These are phyloP conservation scores for Batrachochytrium dendrobatidis DNA, from an alignment of 371 early-diverging fungal genomes.

Conservation along the genomic window DNA sequence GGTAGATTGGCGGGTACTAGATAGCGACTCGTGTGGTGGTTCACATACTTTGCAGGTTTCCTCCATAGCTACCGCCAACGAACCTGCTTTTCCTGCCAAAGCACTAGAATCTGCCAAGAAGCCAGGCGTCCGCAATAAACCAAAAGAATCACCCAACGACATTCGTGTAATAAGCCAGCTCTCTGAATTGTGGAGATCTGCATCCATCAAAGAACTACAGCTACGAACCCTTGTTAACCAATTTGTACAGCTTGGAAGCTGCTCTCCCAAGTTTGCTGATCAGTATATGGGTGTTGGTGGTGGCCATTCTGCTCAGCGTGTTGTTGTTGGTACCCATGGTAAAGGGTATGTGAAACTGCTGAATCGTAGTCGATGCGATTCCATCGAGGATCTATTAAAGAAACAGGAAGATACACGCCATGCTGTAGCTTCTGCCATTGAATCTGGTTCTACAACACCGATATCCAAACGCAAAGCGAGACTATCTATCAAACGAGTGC, in stretches of 20 bases:
- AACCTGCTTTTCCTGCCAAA: not conserved
- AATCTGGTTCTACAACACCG: not conserved
- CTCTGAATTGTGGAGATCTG: not conserved
- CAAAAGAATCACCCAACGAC: not conserved
- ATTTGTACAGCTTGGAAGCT: not conserved
- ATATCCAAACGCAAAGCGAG: too few species aligned
- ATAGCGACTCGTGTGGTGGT: too few species aligned
- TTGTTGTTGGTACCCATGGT: too few species aligned
- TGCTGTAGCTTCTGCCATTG: not conserved
- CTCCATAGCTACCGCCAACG: not conserved
- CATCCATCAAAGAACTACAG: not conserved
- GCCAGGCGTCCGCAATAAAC: not conserved
- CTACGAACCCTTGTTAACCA: not conserved
- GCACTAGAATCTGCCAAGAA: not conserved
- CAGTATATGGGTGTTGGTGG: too few species aligned
- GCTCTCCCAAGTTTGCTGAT: too few species aligned
- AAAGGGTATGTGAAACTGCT: not conserved
- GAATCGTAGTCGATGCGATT: not conserved
- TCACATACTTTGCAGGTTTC: too few species aligned
- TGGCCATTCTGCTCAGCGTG: too few species aligned
- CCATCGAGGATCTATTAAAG: not conserved
- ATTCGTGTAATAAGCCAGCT: not conserved
- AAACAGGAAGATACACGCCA: too few species aligned
- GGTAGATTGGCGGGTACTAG: constrained; percentile 15
- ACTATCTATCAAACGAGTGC: too few species aligned